Evolutionary conservation across 495 filamentous ascomycete species (phyloP).

Genomic region (Penicillium chermesinum): DNA sequence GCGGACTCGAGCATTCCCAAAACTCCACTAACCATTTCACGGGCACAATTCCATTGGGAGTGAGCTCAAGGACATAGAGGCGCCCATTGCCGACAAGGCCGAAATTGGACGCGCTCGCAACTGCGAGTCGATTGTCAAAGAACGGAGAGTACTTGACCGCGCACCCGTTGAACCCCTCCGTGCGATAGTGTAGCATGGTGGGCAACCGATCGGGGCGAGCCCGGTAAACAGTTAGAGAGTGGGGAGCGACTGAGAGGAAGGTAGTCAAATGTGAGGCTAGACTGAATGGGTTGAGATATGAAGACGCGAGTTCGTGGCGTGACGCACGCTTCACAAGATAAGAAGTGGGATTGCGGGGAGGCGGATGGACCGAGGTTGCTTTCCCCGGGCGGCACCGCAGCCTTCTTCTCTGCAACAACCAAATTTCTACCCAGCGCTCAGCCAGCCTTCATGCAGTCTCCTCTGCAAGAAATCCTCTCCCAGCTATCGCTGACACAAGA

Average conservation of each 20-base stretch:
- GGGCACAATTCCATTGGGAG: slow-evolving; percentile 72
- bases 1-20: background rate
- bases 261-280: background rate
- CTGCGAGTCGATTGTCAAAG: slow-evolving; percentile 88
- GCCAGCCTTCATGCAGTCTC: background rate
- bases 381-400: background rate
- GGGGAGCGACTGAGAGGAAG: background rate
- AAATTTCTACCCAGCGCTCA: background rate
- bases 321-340: background rate
- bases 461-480: background rate
- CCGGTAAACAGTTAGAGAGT: slow-evolving; percentile 2
- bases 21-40: slow-evolving; percentile 58
- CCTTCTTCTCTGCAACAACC: no score
- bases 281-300: background rate
- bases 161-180: slow-evolving; percentile 89
- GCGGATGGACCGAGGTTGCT: slow-evolving; percentile 15
- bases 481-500: background rate
- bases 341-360: slow-evolving; percentile 17
- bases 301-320: background rate
- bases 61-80: slow-evolving; percentile 74
- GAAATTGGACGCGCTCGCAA: slow-evolving; percentile 82
- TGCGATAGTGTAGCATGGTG: slow-evolving; percentile 86
- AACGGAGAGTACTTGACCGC: slow-evolving; percentile 97
- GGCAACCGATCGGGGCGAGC: slow-evolving; percentile 7
- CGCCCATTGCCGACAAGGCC: slow-evolving; percentile 95